These are phyloP conservation scores for Cyclanthera cordifolia DNA, from an alignment of 306 rosid species.

Conservation along the genomic window DNA sequence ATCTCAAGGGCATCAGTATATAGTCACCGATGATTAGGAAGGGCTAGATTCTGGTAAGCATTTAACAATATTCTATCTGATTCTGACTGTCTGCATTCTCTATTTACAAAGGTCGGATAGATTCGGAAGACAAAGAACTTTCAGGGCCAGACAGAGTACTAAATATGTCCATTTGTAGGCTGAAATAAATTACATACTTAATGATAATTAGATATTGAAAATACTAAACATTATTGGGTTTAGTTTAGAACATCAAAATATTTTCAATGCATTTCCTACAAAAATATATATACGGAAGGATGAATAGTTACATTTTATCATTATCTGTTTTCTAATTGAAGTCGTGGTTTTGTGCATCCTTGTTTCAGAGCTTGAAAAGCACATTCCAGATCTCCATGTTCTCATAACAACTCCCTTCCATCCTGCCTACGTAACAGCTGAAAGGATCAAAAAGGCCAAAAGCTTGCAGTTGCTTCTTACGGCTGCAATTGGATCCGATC, in stretches of 20 bases:
- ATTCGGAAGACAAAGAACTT: not conserved
- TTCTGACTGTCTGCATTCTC: not conserved
- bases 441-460: constrained; percentile 81
- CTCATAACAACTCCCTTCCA: constrained; percentile 92
- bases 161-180: not conserved
- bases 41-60: constrained; percentile 66
- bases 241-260: not conserved
- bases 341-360: not conserved
- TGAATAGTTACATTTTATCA: too few species aligned
- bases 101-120: not conserved
- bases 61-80: not conserved
- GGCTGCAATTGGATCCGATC: constrained; percentile 93
- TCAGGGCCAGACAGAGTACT: not conserved
- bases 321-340: not conserved
- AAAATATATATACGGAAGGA: too few species aligned
- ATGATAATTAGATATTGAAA: not conserved
- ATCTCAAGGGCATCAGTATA: constrained; percentile 79
- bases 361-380: constrained; percentile 73
- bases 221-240: too few species aligned
- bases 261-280: too few species aligned
- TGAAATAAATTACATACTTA: not conserved
- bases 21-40: constrained; percentile 92
- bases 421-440: constrained; percentile 93
- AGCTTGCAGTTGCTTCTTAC: constrained; percentile 76
- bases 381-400: constrained; percentile 73